A percentile compares a stretch with the other conserved stretches of the same genome.
Evolutionary conservation across 345 rosid genomes (phyloP).

Genomic region (Moricandia arvensis): DNA sequence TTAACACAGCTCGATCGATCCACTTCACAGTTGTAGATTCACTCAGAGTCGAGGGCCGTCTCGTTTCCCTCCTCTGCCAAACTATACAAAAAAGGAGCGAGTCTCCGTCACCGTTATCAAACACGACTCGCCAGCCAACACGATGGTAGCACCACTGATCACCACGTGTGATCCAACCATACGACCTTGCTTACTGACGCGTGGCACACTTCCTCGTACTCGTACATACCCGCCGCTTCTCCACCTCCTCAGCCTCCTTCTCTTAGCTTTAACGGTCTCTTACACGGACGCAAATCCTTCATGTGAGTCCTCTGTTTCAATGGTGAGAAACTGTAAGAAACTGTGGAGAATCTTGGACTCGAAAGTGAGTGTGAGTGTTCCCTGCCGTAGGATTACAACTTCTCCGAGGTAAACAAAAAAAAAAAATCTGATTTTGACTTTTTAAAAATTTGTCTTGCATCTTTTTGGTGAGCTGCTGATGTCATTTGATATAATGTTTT

Average conservation of each 20-base stretch:
- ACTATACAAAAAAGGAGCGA: neutral
- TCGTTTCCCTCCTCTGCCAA: too few relatives aligned
- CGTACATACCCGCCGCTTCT: neutral
- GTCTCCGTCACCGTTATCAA: slow-evolving; percentile 8
- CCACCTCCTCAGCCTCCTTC: slow-evolving; percentile 1
- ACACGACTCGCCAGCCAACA: neutral
- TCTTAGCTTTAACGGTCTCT: slow-evolving; percentile 14
- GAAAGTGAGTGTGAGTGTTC: slow-evolving; percentile 11
- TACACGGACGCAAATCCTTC: neutral
- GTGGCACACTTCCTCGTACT: slow-evolving; percentile 26
- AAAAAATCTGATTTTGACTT: neutral
- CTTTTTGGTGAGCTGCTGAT: neutral
- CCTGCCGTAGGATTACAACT: slow-evolving; percentile 26
- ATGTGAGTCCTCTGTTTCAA: neutral
- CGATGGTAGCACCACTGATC: neutral
- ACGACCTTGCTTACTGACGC: slow-evolving; percentile 11
- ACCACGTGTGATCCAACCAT: slow-evolving; percentile 19
- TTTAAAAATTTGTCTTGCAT: neutral
- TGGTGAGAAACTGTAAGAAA: slow-evolving; percentile 27
- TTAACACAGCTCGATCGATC: too few relatives aligned
- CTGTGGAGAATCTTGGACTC: slow-evolving; percentile 14
- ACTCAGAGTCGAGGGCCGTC: neutral
- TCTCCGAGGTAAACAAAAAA: slow-evolving; percentile 1
- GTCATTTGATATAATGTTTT: slow-evolving; percentile 1
- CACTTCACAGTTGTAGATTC: too few relatives aligned